phyloP scores from a whole-genome alignment of 2,329 filamentous ascomycete genomes.

The Sporothrix schenckii region DNA sequence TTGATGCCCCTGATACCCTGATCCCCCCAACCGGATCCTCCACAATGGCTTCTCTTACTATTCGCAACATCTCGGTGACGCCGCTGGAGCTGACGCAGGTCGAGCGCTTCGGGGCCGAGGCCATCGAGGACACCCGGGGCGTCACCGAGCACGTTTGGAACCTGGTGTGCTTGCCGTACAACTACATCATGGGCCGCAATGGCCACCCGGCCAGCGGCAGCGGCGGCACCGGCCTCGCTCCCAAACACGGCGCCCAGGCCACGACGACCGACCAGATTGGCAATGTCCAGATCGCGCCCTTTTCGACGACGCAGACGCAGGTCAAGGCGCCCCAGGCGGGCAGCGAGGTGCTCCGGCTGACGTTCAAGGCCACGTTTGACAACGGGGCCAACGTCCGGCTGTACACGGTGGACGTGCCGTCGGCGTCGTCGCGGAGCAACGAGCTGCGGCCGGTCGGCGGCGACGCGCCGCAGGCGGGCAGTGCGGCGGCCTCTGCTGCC shows the following conservation, averaged over 20 bases:
- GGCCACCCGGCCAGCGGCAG: slow-evolving; percentile 7
- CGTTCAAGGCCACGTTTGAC: slow-evolving; percentile 60
- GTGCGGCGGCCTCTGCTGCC: slow-evolving; percentile 47
- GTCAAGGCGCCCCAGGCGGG: slow-evolving; percentile 61
- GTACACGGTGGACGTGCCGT: slow-evolving; percentile 75
- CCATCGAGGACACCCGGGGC: slow-evolving; percentile 47
- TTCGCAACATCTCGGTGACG: slow-evolving; percentile 80
- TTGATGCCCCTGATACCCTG: no score
- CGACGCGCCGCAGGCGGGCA: slow-evolving; percentile 32
- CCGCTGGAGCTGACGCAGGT: slow-evolving; percentile 71
- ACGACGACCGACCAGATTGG: slow-evolving; percentile 60
- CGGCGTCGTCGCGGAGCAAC: slow-evolving; percentile 60
- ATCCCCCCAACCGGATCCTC: background rate
- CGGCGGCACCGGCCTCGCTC: slow-evolving; percentile 35
- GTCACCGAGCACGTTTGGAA: slow-evolving; percentile 49
- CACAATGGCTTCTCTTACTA: slow-evolving; percentile 61
- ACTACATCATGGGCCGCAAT: slow-evolving; percentile 38
- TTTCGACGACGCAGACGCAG: slow-evolving; percentile 65
- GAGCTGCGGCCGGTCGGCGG: slow-evolving; percentile 61
- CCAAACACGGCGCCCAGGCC: slow-evolving; percentile 28
- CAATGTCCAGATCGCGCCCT: slow-evolving; percentile 64
- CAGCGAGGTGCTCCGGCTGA: slow-evolving; percentile 72
- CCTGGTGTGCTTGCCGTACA: slow-evolving; percentile 21
- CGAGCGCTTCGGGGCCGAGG: slow-evolving; percentile 68
- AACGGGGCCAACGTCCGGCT: slow-evolving; percentile 41